Evolutionary conservation across 148 eudicot species (phyloP).

Genomic region (Silene uniflora): DNA sequence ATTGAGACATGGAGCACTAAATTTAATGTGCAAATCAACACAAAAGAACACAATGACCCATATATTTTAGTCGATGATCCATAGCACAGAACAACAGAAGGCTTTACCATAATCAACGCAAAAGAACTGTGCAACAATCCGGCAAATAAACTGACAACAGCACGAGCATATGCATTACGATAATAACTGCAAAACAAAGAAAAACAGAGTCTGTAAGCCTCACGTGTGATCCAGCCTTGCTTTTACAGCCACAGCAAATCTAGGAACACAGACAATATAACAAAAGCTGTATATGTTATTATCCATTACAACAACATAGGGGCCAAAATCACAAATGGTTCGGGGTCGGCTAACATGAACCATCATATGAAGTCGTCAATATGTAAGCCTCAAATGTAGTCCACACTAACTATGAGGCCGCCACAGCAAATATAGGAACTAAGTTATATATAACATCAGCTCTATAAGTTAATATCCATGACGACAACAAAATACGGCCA

Average conservation of each 20-base stretch:
- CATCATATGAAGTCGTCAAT: too few species aligned
- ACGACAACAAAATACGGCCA: too few species aligned
- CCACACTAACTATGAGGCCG: too few species aligned
- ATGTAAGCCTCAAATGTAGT: too few species aligned
- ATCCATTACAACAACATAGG: too few species aligned
- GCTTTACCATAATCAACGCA: slow-evolving; percentile 3
- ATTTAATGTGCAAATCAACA: slow-evolving; percentile 8
- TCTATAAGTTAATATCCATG: too few species aligned
- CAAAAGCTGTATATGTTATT: neutral
- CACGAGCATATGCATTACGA: slow-evolving; percentile 26
- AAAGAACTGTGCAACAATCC: slow-evolving; percentile 21
- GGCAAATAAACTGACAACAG: slow-evolving; percentile 29
- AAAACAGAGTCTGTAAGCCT: slow-evolving; percentile 2
- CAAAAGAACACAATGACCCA: slow-evolving; percentile 13
- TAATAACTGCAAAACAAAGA: slow-evolving; percentile 25
- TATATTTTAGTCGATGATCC: slow-evolving; percentile 9
- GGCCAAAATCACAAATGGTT: too few species aligned
- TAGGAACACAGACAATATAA: neutral
- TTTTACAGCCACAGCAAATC: neutral
- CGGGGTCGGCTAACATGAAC: too few species aligned
- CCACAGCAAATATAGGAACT: too few species aligned
- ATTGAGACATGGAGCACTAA: slow-evolving; percentile 16
- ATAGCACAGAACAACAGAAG: slow-evolving; percentile 24
- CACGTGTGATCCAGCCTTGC: neutral
- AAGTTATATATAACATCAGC: too few species aligned